These are phyloP conservation scores for Erodium texanum DNA, from an alignment of 441 rosid species.

Conservation along the genomic window DNA sequence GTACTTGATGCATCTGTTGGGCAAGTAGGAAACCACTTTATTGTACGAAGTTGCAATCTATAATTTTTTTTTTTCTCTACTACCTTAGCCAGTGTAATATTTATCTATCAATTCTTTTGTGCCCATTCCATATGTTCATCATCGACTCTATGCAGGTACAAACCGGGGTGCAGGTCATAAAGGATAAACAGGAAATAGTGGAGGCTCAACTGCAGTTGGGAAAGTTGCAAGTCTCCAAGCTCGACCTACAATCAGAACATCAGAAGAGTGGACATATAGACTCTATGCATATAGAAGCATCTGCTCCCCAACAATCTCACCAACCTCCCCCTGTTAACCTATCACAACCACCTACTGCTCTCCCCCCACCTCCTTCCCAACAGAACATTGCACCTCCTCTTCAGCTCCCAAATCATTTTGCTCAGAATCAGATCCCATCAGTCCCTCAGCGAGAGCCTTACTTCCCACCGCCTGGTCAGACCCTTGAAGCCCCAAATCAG, in stretches of 20 bases:
- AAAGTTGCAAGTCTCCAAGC: conserved; percentile 49
- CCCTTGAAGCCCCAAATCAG: neutral
- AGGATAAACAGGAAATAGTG: conserved; percentile 64
- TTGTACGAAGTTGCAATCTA: no score
- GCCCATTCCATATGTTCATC: conserved; percentile 10
- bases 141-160: conserved; percentile 47
- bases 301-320: conserved; percentile 42
- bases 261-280: conserved; percentile 37
- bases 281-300: conserved; percentile 34
- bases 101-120: neutral
- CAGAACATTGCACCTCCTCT: conserved; percentile 41
- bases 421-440: conserved; percentile 32
- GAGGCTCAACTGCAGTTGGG: conserved; percentile 60
- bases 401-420: conserved; percentile 53
- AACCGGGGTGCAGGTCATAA: conserved; percentile 51
- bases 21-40: neutral
- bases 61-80: no score
- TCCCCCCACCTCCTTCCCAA: conserved; percentile 21
- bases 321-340: conserved; percentile 29
- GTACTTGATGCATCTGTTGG: no score
- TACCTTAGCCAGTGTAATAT: neutral
- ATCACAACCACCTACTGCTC: conserved; percentile 30
- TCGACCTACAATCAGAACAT: conserved; percentile 38
- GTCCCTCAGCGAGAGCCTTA: conserved; percentile 64
- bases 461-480: conserved; percentile 31